Percentiles rank a stretch among this genome's conserved stretches.
phyloP scores from a whole-genome alignment of 2,329 filamentous ascomycete species.

The Nothophoma quercina region DNA sequence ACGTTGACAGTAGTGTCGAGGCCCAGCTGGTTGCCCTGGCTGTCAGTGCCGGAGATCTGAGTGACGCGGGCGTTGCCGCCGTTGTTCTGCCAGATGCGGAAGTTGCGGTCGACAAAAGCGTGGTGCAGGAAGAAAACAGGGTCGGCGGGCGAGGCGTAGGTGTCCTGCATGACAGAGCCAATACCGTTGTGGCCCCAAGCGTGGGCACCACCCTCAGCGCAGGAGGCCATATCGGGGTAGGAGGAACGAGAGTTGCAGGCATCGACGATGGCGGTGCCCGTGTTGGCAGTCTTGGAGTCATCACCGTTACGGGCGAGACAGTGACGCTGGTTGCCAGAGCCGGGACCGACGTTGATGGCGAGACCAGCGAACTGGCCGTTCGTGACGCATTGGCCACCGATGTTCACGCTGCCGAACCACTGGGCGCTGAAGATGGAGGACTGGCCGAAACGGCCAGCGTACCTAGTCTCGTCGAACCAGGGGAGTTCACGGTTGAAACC shows the following conservation, averaged over 20 bases:
- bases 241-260: slow-evolving; percentile 34
- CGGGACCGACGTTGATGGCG: slow-evolving; percentile 42
- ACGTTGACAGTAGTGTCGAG: slow-evolving; percentile 40
- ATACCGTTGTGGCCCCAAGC: slow-evolving; percentile 48
- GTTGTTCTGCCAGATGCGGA: slow-evolving; percentile 55
- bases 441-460: slow-evolving; percentile 38
- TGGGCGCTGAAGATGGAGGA: slow-evolving; percentile 41
- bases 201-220: slow-evolving; percentile 41
- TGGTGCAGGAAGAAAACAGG: slow-evolving; percentile 61
- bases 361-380: slow-evolving; percentile 45
- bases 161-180: slow-evolving; percentile 45
- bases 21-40: slow-evolving; percentile 29
- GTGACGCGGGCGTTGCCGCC: slow-evolving; percentile 29
- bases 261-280: slow-evolving; percentile 36
- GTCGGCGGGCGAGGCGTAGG: slow-evolving; percentile 44
- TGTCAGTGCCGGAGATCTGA: slow-evolving; percentile 52
- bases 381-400: slow-evolving; percentile 39
- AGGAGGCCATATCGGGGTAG: slow-evolving; percentile 41
- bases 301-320: slow-evolving; percentile 44
- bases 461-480: slow-evolving; percentile 48
- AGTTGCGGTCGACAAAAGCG: slow-evolving; percentile 58
- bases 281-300: slow-evolving; percentile 35
- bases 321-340: slow-evolving; percentile 35
- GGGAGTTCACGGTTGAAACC: slow-evolving; percentile 51
- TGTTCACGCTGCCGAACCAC: slow-evolving; percentile 38